Percentiles rank a stretch among this genome's conserved stretches.
Evolutionary conservation across 2,329 filamentous ascomycete genomes (phyloP).

Genomic region (Pseudocercospora macadamiae): DNA sequence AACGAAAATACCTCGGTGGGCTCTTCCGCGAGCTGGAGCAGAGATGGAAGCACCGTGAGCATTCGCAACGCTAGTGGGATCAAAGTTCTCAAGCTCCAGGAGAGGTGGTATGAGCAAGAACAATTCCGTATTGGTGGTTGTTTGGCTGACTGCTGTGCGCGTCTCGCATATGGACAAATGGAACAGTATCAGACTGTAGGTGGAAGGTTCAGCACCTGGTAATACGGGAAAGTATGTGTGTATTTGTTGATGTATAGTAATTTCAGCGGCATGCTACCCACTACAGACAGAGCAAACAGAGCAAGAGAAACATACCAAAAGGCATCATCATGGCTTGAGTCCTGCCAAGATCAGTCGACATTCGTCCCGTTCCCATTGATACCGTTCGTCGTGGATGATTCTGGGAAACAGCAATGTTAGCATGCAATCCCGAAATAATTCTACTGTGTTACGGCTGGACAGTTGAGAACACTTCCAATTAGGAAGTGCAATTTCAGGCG

Average conservation of each 20-base stretch:
- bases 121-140: conserved; percentile 12
- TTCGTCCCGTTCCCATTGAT: too few species aligned
- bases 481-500: neutral
- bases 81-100: conserved; percentile 2
- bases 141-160: conserved; percentile 9
- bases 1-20: neutral
- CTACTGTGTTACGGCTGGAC: too few species aligned
- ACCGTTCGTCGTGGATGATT: too few species aligned
- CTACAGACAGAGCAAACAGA: conserved; percentile 6
- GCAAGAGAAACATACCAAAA: neutral
- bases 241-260: conserved; percentile 7
- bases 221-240: neutral
- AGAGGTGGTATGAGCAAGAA: conserved; percentile 14
- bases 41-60: neutral
- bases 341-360: too few species aligned
- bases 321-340: neutral
- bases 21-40: neutral
- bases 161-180: neutral
- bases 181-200: conserved; percentile 3
- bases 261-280: neutral
- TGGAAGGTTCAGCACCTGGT: neutral
- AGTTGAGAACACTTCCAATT: neutral
- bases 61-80: neutral
- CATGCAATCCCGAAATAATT: too few species aligned
- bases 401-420: too few species aligned